Base-by-base conservation (phyloP, 768 basidiomycete genomes). In the Boletellus ananas region DNA sequence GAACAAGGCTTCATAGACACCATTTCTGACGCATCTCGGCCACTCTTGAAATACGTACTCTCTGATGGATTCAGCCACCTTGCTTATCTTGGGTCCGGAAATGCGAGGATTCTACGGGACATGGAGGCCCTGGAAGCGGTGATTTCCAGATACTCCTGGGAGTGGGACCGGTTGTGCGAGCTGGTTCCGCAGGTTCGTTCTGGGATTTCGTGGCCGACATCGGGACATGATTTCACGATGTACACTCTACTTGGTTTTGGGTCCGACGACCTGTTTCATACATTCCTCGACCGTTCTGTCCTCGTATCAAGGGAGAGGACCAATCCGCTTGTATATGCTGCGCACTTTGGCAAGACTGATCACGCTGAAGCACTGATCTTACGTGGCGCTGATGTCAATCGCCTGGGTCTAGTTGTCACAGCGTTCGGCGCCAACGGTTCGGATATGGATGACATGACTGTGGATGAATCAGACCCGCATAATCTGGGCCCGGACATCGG, bases 41-140 rank as follows among this genome's bases (percentile, higher is more conserved):
- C 50, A 1, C 46, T 59, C 34, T 21, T 45, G 13, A 25, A 17
- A 21, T 59, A 59, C 10, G 49, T 59, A 3, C 47, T 59, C 10
- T 51, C 58, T 0, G 21, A 36, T 13, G 34, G 21, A 1, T 45
- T 45, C 34, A 17, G 11, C 8, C 44, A 45, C 16, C 33, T 43
- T 14, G 17, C 43, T 17, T 14, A 45, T 25, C 33, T 45, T 18
- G 23, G 34, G 4, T 17, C 10, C 10, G 23, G 1, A 1, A 36
- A 35, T 7, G 44, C 11, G 3, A 6, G 34, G 1, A 51, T 59
- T 6, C 8, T 59, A 4, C 6, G 10, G 2, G 58, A 55, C 1
- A 43, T 59, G 5, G 3, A 35, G 14, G 25, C 9, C 1, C 35
- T 59, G 0, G 54, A 46, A 35, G 0, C 0, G 0, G 11, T 16